Evolutionary conservation across 306 rosid genomes (phyloP).

Genomic region (Alnus rubra): DNA sequence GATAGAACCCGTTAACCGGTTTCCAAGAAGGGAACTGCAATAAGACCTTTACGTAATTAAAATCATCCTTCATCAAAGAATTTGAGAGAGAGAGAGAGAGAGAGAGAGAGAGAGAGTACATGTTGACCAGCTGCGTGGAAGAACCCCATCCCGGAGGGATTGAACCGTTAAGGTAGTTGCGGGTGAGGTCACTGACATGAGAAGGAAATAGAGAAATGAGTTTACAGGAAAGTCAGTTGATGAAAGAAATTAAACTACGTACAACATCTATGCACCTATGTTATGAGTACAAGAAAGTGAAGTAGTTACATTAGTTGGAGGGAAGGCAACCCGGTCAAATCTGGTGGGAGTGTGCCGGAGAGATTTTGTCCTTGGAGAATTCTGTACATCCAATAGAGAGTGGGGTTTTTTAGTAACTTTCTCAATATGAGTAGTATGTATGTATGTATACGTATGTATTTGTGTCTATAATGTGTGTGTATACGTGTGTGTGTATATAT

Average conservation of each 20-base stretch:
- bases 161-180: conserved; percentile 62
- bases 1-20: conserved; percentile 62
- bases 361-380: conserved; percentile 5
- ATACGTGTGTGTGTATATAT: too few relatives aligned
- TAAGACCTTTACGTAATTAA: neutral
- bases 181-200: conserved; percentile 47
- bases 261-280: neutral
- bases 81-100: too few relatives aligned
- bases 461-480: too few relatives aligned
- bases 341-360: conserved; percentile 20
- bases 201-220: neutral
- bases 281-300: neutral
- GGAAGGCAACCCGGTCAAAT: conserved; percentile 10
- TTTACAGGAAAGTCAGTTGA: neutral
- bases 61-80: neutral
- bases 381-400: neutral
- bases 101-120: conserved; percentile 24
- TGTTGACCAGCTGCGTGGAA: conserved; percentile 31
- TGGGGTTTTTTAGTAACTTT: too few relatives aligned
- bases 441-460: too few relatives aligned
- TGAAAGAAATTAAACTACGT: too few relatives aligned
- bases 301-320: conserved; percentile 49
- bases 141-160: conserved; percentile 59
- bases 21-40: conserved; percentile 61
- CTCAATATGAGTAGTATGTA: too few relatives aligned